Evolutionary conservation across 805 yeast species (phyloP).

Genomic region (Metschnikowia noctiluminum): DNA sequence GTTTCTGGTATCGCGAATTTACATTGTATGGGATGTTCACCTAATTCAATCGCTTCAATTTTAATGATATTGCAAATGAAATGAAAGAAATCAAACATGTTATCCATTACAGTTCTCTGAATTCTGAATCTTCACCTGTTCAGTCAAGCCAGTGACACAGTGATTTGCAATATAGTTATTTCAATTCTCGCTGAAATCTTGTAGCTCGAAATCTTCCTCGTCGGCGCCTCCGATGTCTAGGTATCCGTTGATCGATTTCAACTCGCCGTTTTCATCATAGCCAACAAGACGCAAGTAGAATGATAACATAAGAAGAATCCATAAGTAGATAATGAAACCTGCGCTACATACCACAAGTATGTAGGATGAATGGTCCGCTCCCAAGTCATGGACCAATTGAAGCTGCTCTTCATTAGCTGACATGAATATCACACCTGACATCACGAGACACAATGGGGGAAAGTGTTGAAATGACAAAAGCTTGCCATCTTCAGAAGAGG

Average conservation of each 20-base stretch:
- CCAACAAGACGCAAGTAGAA: slow-evolving; percentile 51
- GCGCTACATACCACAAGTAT: slow-evolving; percentile 67
- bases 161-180: neutral
- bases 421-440: slow-evolving; percentile 84
- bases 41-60: too few relatives aligned
- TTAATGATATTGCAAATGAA: too few relatives aligned
- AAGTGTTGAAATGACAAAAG: slow-evolving; percentile 76
- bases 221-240: slow-evolving; percentile 17
- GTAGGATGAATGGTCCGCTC: slow-evolving; percentile 85
- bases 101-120: too few relatives aligned
- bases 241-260: slow-evolving; percentile 16
- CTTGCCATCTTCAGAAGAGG: slow-evolving; percentile 36
- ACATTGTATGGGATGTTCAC: too few relatives aligned
- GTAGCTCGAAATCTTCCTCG: slow-evolving; percentile 35
- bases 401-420: slow-evolving; percentile 91
- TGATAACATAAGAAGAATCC: slow-evolving; percentile 59
- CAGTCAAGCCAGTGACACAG: too few relatives aligned
- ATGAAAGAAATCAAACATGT: too few relatives aligned
- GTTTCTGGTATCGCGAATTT: too few relatives aligned
- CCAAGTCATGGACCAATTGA: slow-evolving; percentile 61
- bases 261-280: slow-evolving; percentile 39
- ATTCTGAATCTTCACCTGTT: too few relatives aligned
- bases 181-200: slow-evolving; percentile 22
- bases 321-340: slow-evolving; percentile 66
- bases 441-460: slow-evolving; percentile 77